These are phyloP conservation scores for Ustilago cynodontis DNA, from an alignment of 1,284 basidiomycete genomes.

Conservation along the genomic window DNA sequence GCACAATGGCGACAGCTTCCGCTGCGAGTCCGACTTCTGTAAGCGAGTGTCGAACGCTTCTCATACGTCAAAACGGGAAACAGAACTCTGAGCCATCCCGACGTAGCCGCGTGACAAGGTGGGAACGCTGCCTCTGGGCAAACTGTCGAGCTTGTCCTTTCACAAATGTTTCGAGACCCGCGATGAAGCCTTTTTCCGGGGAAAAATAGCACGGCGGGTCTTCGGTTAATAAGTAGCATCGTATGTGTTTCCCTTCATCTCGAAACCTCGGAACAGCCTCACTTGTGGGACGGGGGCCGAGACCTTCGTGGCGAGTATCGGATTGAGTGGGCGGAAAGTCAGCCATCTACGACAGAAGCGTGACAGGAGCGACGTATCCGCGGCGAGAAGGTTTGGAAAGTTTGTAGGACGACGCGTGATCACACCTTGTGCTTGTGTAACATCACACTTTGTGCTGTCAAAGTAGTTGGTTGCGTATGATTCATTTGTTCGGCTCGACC, in stretches of 20 bases:
- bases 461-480: background rate
- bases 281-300: background rate
- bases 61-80: background rate
- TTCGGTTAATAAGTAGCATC: background rate
- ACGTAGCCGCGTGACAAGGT: background rate
- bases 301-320: background rate
- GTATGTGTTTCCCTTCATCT: background rate
- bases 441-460: background rate
- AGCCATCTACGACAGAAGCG: background rate
- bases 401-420: conserved; percentile 9
- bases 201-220: background rate
- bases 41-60: background rate
- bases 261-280: background rate
- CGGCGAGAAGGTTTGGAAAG: background rate
- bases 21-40: background rate
- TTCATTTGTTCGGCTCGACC: background rate
- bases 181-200: background rate
- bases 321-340: background rate
- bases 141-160: background rate
- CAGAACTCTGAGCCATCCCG: background rate
- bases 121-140: background rate
- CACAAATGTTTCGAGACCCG: background rate
- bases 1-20: background rate
- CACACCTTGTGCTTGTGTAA: conserved; percentile 11
- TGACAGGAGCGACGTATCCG: background rate